phyloP scores from a whole-genome alignment of 2,329 filamentous ascomycete genomes.

The Seiridium unicorne region DNA sequence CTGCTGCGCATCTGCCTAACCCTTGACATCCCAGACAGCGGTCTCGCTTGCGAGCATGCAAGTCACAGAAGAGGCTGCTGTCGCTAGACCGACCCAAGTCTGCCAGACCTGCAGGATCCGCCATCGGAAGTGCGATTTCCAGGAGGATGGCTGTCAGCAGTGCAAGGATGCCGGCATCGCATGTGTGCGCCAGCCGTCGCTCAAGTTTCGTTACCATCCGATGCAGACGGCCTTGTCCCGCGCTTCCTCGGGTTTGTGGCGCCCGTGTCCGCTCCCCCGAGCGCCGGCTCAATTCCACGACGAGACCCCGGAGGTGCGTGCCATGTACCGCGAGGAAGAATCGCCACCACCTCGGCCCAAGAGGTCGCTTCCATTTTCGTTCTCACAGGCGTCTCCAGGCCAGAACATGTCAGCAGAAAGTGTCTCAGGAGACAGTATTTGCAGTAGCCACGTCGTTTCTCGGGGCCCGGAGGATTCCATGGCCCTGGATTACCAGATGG shows the following conservation, averaged over 20 bases:
- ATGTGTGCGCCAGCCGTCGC: background rate
- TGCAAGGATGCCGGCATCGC: background rate
- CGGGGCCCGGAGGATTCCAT: background rate
- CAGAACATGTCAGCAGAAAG: background rate
- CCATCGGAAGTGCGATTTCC: constrained; percentile 3
- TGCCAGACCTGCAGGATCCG: background rate
- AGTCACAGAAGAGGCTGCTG: background rate
- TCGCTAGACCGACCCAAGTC: background rate
- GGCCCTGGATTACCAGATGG: background rate
- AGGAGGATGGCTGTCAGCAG: background rate
- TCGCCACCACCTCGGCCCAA: background rate
- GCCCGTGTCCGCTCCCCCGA: background rate
- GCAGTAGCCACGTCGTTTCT: background rate
- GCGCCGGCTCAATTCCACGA: background rate
- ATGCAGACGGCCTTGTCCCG: background rate
- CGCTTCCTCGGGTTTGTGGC: background rate
- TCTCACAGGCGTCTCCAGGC: background rate
- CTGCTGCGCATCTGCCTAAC: background rate
- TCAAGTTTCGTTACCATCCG: constrained; percentile 2
- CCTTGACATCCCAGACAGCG: background rate
- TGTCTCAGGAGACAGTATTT: background rate
- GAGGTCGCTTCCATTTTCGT: background rate
- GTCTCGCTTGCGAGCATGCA: background rate
- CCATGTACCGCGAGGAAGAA: background rate
- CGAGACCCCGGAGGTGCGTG: background rate